phyloP scores from a whole-genome alignment of 1,139 yeast genomes.

The Zygosaccharomyces sapae region DNA sequence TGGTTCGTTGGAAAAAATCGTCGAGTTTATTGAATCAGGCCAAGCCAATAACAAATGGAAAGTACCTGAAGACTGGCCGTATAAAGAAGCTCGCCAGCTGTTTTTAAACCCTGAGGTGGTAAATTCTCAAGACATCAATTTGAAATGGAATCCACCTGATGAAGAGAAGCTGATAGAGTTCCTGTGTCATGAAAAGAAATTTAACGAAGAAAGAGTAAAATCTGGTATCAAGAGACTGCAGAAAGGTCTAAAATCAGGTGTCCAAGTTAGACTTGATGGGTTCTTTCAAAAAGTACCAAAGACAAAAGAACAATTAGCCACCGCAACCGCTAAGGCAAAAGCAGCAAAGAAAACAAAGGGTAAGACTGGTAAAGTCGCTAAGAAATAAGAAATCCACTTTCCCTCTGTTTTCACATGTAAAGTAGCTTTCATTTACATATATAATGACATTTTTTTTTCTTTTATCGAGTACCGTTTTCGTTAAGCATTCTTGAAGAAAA shows the following conservation, averaged over 20 bases:
- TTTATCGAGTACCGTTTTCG: no score
- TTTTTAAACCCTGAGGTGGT: slow-evolving; percentile 78
- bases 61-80: slow-evolving; percentile 95
- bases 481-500: neutral
- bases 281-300: slow-evolving; percentile 74
- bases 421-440: neutral
- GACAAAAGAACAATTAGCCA: slow-evolving; percentile 41
- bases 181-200: slow-evolving; percentile 52
- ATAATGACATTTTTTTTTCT: slow-evolving; percentile 3
- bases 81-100: slow-evolving; percentile 76
- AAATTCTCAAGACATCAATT: slow-evolving; percentile 53
- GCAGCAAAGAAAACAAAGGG: slow-evolving; percentile 38
- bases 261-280: slow-evolving; percentile 90
- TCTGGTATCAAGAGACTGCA: slow-evolving; percentile 81
- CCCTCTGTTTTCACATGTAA: neutral
- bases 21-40: slow-evolving; percentile 59
- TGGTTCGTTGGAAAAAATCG: slow-evolving; percentile 70
- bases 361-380: slow-evolving; percentile 31
- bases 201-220: slow-evolving; percentile 85
- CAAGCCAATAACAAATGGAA: slow-evolving; percentile 62
- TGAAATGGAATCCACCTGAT: slow-evolving; percentile 57
- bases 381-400: slow-evolving; percentile 20
- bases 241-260: slow-evolving; percentile 78
- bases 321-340: slow-evolving; percentile 41
- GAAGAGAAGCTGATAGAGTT: slow-evolving; percentile 39